Base-by-base conservation (phyloP, 1,284 basidiomycete species). In the Pseudozyma sp. region DNA sequence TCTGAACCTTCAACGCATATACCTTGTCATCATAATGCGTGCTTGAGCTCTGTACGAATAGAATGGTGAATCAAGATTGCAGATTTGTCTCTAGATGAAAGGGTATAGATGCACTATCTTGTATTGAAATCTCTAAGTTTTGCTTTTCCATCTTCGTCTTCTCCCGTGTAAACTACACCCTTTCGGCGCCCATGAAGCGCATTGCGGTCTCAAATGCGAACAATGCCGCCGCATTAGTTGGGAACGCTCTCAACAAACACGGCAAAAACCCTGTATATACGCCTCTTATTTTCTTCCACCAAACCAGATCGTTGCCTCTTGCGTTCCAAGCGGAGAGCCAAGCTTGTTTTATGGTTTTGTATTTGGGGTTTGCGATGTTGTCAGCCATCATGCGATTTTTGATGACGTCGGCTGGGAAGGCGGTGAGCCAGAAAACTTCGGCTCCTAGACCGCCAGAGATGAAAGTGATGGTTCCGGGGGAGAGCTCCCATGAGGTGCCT, bases 341-440 rank as follows among this genome's bases (percentile, higher is more conserved):
- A 0, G 79, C 79, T 3, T 31, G 13, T 3, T 50, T 49, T 5
- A 82, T 70, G 45, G 71, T 59, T 4, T 56, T 57, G 40, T 76
- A 81, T n/a, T 69, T 58, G 4, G 87, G 86, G 4, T 86, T 87
- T 78, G 89, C 87, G 88, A 92, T 89, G 87, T 76, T 76, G 63
- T 86, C 86, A 43, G 84, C 81, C 86, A 87, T 86, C 67, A 86
- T 68, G 3, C 86, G 79, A 45, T 83, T 82, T 62, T 93, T 93
- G 67, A 92, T 86, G 77, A 91, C 91, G 84, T 93, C 92, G 34
- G 90, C 89, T 0, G 92, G 91, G 52, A 92, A 92, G 18, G 89
- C 91, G 86, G 90, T 89, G 18, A 88, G 59, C 86, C 86, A 86
- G 59, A 85, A 86, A 3, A 83, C 55, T 52, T 86, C 86, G 19